Base-by-base conservation (phyloP, 78 protist genomes). In the Corallochytrium limacisporum region DNA sequence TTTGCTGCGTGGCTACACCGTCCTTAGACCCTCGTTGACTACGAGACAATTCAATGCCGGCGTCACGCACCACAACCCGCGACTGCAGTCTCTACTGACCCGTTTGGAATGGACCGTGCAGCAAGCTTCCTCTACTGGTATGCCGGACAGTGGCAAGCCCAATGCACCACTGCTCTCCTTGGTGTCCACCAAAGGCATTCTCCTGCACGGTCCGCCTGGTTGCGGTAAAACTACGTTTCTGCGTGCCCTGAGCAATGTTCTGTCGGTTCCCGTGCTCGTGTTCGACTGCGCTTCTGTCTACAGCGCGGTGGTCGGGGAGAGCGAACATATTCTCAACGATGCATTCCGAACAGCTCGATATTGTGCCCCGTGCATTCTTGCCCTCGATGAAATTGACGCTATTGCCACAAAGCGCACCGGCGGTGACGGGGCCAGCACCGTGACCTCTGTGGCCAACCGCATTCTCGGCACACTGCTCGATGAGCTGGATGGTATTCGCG, bases 141-240 rank as follows among this genome's bases (percentile, higher is more conserved):
- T n/a, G n/a, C n/a, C n/a, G n/a, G n/a, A n/a, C n/a, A n/a, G n/a
- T n/a, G n/a, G n/a, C n/a, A n/a, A n/a, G n/a, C n/a, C n/a, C n/a
- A n/a, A n/a, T n/a, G n/a, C n/a, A n/a, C n/a, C n/a, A n/a, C n/a
- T 49, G 49, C 35, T 49, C 32, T 3, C 20, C 24, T 44, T 62
- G 44, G 9, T 10, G 12, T 44, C 67, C 38, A 95, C 98, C 12
- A 53, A 61, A 20, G 96, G 92, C 39, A 56, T 94, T 16, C 72
- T 94, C 37, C 53, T 94, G 38, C 88, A 83, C 57, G 98, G 98
- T 4, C 98, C 98, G 39, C 98, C 98, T 3, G 98, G 98, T n/a
- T 79, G 89, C 74, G 36, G 81, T 22, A 94, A 94, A 65, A 94
- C 98, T 4, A 48, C 90, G 40, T 13, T 94, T 38, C 98, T 94